These are phyloP conservation scores for Diaporthe citriasiana DNA, from an alignment of 2,329 filamentous ascomycete genomes.

Conservation along the genomic window DNA sequence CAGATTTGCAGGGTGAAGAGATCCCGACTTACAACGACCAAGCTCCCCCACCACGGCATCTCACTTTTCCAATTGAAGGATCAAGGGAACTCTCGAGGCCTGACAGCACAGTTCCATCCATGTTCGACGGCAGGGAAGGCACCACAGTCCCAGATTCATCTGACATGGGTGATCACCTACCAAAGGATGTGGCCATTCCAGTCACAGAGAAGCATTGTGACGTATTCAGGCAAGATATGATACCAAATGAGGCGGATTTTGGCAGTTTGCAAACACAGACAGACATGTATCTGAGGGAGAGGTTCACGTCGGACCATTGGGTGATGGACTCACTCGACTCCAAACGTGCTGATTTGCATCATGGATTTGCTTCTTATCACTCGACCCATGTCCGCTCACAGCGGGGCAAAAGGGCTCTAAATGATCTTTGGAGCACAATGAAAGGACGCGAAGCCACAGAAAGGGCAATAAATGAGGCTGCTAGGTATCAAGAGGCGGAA, in stretches of 20 bases:
- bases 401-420: neutral
- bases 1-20: too few species aligned
- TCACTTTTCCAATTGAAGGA: neutral
- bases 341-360: neutral
- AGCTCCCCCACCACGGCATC: neutral
- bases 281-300: neutral
- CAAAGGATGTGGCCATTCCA: neutral
- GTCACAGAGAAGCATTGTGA: too few species aligned
- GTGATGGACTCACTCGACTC: neutral
- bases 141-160: neutral
- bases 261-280: neutral
- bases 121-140: accelerated
- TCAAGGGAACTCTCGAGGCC: neutral
- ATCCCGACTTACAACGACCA: neutral
- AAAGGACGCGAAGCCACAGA: neutral
- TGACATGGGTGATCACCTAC: neutral
- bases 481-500: accelerated
- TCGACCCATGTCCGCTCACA: too few species aligned
- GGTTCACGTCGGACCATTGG: neutral
- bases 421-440: neutral
- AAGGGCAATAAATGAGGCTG: neutral
- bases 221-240: neutral
- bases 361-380: neutral
- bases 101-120: neutral
- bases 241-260: neutral